Conservation (phyloP, 2,329 filamentous ascomycete genomes). For the Fusarium secorum region DNA sequence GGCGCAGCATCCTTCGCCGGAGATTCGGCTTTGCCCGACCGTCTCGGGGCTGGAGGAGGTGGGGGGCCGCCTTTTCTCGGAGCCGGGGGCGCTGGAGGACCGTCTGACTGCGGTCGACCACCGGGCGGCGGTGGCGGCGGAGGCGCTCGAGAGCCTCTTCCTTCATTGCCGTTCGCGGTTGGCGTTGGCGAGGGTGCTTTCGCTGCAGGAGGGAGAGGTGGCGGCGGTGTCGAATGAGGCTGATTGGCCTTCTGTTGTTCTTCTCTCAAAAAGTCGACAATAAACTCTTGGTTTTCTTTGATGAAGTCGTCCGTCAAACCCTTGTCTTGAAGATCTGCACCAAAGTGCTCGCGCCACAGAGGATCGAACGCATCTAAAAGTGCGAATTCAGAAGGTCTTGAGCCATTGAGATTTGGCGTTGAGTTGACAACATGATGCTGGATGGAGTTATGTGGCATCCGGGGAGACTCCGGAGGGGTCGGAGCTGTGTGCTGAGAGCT, state of each 20-base stretch:
- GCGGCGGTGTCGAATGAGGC: constrained; percentile 37
- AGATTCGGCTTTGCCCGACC: constrained; percentile 62
- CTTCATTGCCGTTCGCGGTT: constrained; percentile 45
- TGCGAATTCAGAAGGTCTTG: constrained; percentile 60
- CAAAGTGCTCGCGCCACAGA: constrained; percentile 71
- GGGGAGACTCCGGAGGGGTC: constrained; percentile 66
- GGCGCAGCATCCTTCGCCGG: constrained; percentile 51
- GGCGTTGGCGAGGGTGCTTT: constrained; percentile 43
- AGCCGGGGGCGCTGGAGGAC: constrained; percentile 44
- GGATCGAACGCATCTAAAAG: constrained; percentile 71
- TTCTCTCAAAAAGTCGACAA: constrained; percentile 69
- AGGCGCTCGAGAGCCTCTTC: constrained; percentile 45
- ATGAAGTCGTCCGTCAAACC: constrained; percentile 73
- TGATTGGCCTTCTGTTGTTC: constrained; percentile 56
- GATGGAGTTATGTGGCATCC: constrained; percentile 49
- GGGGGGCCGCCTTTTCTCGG: constrained; percentile 44
- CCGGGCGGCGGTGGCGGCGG: constrained; percentile 51
- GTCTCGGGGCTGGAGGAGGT: constrained; percentile 59
- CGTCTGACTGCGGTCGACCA: constrained; percentile 34
- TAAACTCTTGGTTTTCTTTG: constrained; percentile 73
- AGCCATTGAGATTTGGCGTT: constrained; percentile 57
- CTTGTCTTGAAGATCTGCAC: constrained; percentile 68
- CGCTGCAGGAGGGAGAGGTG: constrained; percentile 38
- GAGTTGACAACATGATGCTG: constrained; percentile 51
- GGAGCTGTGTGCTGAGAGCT: constrained; percentile 60